These are phyloP conservation scores for Metarhizium robertsii DNA, from an alignment of 2,329 filamentous ascomycete species.

Conservation along the genomic window DNA sequence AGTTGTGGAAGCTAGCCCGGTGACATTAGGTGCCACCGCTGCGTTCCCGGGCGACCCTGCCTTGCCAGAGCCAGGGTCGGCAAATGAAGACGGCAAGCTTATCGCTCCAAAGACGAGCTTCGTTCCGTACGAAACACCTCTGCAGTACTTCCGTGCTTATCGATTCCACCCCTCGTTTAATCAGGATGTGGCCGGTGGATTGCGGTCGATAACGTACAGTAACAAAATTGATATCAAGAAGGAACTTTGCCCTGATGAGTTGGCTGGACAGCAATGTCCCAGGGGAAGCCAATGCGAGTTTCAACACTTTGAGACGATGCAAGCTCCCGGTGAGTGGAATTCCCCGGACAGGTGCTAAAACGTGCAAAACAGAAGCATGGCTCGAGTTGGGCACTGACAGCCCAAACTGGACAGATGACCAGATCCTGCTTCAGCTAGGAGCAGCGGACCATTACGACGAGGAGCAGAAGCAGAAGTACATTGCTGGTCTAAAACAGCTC, in stretches of 20 bases:
- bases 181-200: slow-evolving; percentile 61
- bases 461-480: slow-evolving; percentile 52
- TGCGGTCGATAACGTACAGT: slow-evolving; percentile 87
- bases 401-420: slow-evolving; percentile 49
- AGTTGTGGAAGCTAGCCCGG: neutral
- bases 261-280: slow-evolving; percentile 58
- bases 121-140: slow-evolving; percentile 69
- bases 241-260: slow-evolving; percentile 68
- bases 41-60: slow-evolving; percentile 9
- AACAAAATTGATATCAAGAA: slow-evolving; percentile 73
- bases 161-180: slow-evolving; percentile 78
- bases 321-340: slow-evolving; percentile 26
- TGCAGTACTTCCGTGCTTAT: slow-evolving; percentile 77
- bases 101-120: slow-evolving; percentile 15
- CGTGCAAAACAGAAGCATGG: slow-evolving; percentile 7
- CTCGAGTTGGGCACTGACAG: slow-evolving; percentile 38
- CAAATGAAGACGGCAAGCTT: slow-evolving; percentile 3
- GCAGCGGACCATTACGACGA: slow-evolving; percentile 54
- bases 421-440: slow-evolving; percentile 63
- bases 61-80: slow-evolving; percentile 5
- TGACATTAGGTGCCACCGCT: neutral
- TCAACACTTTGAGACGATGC: slow-evolving; percentile 60
- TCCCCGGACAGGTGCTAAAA: slow-evolving; percentile 11
- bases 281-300: slow-evolving; percentile 62
- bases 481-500: slow-evolving; percentile 50